Evolutionary conservation across 345 rosid genomes (phyloP), one percentile per base, ranked within the genome.

Genomic region (Sisymbrium irio): DNA sequence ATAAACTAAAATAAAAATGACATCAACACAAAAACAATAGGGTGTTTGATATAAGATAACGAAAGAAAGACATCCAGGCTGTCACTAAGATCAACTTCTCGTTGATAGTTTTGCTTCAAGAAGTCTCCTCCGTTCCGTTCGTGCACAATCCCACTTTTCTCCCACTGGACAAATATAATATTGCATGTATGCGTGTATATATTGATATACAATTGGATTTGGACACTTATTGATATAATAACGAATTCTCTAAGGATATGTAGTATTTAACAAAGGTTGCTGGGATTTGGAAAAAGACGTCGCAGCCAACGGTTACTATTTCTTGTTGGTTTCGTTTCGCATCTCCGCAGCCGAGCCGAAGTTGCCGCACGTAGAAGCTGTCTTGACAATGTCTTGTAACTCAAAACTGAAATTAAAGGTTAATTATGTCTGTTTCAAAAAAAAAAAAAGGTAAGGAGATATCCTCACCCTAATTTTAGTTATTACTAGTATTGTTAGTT

Each of bases 261-360:
- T 51, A 65, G 25, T 74, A 57, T 37, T 27, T 27, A 57, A 58
- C 39, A 49, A 59, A 39, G 53, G 73, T 58, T 65, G 78, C 72
- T 66, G 35, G 35, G 78, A 66, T 74, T 57, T 30, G 44, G 61
- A 74, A 18, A 66, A 40, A n/a, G 72, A 74, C 73, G 44, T 74
- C 45, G 72, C 61, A 74, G 61, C 78, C 72, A 66, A 66, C 47
- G 20, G 72, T 65, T 65, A 47, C 13, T 37, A 58, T 47, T 36
- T 66, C 67, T 74, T 74, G 73, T 47, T 60, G 60, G 45, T 67
- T 58, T 74, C 61, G 47, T 55, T 32, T 32, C 7, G 35, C 35
- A 37, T 47, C 8, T 47, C 19, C 33, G 73, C 53, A 74, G 61
- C 67, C 42, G 5, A 46, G 2, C 40, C 15, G 32, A 57, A 9